Evolutionary conservation across 2,329 filamentous ascomycete species (phyloP).

Genomic region (Rhynchosporium graminicola): DNA sequence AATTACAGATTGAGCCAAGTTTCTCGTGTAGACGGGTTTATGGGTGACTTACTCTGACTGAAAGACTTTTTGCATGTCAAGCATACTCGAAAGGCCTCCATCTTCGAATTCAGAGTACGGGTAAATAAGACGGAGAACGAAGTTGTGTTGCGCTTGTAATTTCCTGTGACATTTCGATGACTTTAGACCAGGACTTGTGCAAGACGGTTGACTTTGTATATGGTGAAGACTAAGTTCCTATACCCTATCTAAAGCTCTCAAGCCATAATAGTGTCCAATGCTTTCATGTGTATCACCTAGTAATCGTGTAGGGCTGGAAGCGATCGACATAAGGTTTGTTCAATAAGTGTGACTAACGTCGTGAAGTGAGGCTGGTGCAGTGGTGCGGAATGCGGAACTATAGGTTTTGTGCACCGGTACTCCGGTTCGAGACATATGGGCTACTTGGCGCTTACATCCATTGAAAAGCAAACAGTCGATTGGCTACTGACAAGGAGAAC

Average conservation of each 20-base stretch:
- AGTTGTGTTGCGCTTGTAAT: neutral
- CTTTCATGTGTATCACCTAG: neutral
- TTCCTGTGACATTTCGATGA: too few species aligned
- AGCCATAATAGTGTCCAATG: neutral
- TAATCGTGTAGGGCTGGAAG: neutral
- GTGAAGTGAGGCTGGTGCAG: neutral
- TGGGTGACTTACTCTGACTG: conserved; percentile 20
- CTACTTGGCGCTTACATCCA: neutral
- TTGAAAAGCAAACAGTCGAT: neutral
- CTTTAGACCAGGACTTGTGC: neutral
- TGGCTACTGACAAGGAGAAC: neutral
- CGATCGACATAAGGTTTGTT: neutral
- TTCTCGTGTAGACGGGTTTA: neutral
- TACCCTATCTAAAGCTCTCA: neutral
- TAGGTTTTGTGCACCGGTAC: neutral
- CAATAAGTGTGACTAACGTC: neutral
- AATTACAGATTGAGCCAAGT: neutral
- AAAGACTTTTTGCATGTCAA: conserved; percentile 20
- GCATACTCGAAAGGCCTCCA: conserved; percentile 10
- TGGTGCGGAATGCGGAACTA: neutral
- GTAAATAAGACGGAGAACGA: conserved; percentile 1
- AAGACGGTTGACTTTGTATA: neutral
- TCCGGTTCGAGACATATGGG: too few species aligned
- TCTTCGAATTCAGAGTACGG: neutral
- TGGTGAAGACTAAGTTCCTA: neutral